These are phyloP conservation scores for Albizia julibrissin DNA, from an alignment of 306 rosid species.

Conservation along the genomic window DNA sequence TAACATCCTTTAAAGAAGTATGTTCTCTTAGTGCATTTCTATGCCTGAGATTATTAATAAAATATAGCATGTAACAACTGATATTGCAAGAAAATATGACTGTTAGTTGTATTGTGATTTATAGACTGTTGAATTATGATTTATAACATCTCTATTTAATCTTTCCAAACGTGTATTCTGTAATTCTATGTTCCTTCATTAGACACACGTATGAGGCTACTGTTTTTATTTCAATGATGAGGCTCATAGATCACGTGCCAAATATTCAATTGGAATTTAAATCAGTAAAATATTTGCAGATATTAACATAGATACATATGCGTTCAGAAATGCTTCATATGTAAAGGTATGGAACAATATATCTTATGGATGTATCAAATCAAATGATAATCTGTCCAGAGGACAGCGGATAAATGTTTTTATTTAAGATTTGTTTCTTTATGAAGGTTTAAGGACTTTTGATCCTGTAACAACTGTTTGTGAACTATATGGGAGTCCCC, in stretches of 20 bases:
- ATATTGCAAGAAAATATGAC: slow-evolving; percentile 34
- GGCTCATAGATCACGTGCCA: slow-evolving; percentile 21
- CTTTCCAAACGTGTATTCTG: slow-evolving; percentile 11
- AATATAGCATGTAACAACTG: slow-evolving; percentile 4
- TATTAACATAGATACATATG: background rate
- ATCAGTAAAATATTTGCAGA: background rate
- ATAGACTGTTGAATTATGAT: slow-evolving; percentile 22
- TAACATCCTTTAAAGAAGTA: slow-evolving; percentile 8
- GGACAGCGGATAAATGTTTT: background rate
- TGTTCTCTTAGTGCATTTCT: slow-evolving; percentile 29
- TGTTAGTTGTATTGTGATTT: slow-evolving; percentile 28
- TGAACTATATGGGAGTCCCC: background rate
- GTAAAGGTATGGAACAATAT: background rate
- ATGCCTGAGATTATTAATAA: slow-evolving; percentile 38
- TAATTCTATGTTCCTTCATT: slow-evolving; percentile 3
- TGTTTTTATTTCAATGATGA: slow-evolving; percentile 16
- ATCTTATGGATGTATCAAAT: background rate
- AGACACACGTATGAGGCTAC: slow-evolving; percentile 22
- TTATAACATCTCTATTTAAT: slow-evolving; percentile 28
- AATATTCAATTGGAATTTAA: background rate
- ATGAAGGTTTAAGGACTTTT: slow-evolving; percentile 1
- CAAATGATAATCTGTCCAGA: background rate
- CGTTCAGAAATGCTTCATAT: background rate
- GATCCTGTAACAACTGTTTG: background rate
- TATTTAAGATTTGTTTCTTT: background rate